These are phyloP conservation scores for Chlamydomonas sphaeroides DNA, from an alignment of 139 green algal genomes.

Conservation along the genomic window DNA sequence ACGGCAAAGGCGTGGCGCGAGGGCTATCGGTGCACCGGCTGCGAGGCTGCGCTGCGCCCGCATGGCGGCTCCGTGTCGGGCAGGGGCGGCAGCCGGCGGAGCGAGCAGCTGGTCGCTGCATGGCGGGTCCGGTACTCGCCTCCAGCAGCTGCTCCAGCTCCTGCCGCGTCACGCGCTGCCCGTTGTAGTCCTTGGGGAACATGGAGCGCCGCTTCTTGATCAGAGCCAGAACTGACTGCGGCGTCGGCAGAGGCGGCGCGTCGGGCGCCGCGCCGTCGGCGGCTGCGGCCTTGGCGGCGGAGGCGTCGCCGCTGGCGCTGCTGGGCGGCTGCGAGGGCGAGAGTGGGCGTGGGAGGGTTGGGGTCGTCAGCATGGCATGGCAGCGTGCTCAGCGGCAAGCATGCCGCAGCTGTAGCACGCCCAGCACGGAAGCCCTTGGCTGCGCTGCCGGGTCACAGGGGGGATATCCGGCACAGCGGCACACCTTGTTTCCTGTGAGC, in stretches of 20 bases:
- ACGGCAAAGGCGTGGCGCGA: no score
- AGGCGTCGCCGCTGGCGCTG: not conserved
- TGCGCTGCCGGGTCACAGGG: no score
- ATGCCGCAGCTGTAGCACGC: no score
- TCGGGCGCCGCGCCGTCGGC: not conserved
- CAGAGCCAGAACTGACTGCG: slow-evolving; percentile 17
- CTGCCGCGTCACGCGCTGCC: slow-evolving; percentile 30
- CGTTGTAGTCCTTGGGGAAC: slow-evolving; percentile 67
- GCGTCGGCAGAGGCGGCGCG: not conserved
- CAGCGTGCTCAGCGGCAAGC: no score
- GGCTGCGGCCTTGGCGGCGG: not conserved
- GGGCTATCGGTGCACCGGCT: no score
- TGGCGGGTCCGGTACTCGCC: not conserved
- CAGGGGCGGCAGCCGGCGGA: no score
- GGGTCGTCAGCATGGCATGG: no score
- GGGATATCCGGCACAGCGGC: not conserved
- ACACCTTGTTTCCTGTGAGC: not conserved
- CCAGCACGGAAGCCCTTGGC: no score
- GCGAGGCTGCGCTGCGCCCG: no score
- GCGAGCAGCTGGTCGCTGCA: no score
- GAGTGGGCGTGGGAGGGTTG: not conserved
- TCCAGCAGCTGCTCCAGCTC: slow-evolving; percentile 37
- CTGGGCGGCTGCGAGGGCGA: not conserved
- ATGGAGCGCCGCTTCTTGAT: slow-evolving; percentile 47
- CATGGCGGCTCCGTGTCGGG: no score